Evolutionary conservation across 257 asterid species (phyloP).

Genomic region (Forsythia suspensa): DNA sequence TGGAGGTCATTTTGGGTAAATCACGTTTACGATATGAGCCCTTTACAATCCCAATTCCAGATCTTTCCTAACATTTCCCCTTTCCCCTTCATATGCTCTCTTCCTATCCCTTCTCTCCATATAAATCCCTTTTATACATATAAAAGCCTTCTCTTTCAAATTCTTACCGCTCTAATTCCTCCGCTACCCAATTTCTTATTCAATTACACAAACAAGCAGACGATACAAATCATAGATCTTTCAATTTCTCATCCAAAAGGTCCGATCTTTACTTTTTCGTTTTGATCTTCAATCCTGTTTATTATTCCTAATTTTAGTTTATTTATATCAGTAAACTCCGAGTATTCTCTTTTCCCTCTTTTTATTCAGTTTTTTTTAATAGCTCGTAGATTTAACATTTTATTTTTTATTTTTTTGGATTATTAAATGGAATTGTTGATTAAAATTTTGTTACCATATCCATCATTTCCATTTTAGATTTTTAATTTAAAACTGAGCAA

Average conservation of each 20-base stretch:
- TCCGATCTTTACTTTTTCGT: constrained; percentile 26
- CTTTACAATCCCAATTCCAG: constrained; percentile 21
- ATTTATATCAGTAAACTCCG: not conserved
- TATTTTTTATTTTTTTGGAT: not conserved
- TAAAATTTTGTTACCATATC: not conserved
- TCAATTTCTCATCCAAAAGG: constrained; percentile 24
- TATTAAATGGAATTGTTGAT: not conserved
- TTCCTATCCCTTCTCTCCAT: constrained; percentile 18
- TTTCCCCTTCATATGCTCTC: constrained; percentile 12
- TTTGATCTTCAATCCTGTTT: not conserved
- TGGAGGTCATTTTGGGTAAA: constrained; percentile 29
- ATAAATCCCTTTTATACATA: constrained; percentile 28
- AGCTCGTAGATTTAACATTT: not conserved
- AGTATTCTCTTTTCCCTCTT: not conserved
- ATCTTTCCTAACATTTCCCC: constrained; percentile 23
- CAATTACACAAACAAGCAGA: not conserved
- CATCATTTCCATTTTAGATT: not conserved
- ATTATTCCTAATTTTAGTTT: not conserved
- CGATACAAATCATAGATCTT: constrained; percentile 41
- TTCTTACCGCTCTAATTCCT: constrained; percentile 43
- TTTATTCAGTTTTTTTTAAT: not conserved
- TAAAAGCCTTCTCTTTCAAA: constrained; percentile 43
- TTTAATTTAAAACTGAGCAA: constrained; percentile 1
- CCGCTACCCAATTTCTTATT: not conserved
- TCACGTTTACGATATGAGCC: constrained; percentile 20